A percentile compares a stretch with the other conserved stretches of the same genome.
Conservation (phyloP, 805 yeast species). For the Barnettozyma botsteinii region DNA sequence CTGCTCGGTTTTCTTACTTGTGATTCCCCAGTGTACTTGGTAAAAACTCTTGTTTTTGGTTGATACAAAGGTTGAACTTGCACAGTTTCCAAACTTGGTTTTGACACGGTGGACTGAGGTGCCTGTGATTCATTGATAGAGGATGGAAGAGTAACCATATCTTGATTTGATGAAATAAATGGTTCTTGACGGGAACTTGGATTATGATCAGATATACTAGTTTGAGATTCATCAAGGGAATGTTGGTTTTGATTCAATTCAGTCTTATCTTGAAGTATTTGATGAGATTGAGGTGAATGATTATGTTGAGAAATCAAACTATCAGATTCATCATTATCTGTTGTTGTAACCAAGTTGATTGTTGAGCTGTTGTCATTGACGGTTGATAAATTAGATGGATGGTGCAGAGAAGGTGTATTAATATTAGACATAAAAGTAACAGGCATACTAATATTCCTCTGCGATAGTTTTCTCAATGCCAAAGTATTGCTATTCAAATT, state of each 20-base stretch:
- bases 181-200: not conserved
- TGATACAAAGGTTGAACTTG: not conserved
- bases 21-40: slow-evolving; percentile 18
- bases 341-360: slow-evolving; percentile 2
- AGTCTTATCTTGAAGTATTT: not conserved
- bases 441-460: slow-evolving; percentile 25
- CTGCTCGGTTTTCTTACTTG: slow-evolving; percentile 16
- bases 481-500: slow-evolving; percentile 11
- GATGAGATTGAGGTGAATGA: slow-evolving; percentile 1
- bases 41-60: slow-evolving; percentile 13
- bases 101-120: not conserved
- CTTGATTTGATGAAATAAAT: not conserved
- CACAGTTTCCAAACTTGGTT: slow-evolving; percentile 1
- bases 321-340: slow-evolving; percentile 8
- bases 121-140: not conserved
- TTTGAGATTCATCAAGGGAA: slow-evolving; percentile 6
- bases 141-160: not conserved
- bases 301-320: slow-evolving; percentile 3
- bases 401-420: not conserved
- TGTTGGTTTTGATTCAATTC: not conserved
- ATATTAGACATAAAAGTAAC: slow-evolving; percentile 10
- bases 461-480: slow-evolving; percentile 19
- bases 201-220: slow-evolving; percentile 5
- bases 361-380: slow-evolving; percentile 6
- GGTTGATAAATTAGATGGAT: slow-evolving; percentile 1